phyloP scores from a whole-genome alignment of 139 green algal genomes.

The Chlamydomonas sp. region DNA sequence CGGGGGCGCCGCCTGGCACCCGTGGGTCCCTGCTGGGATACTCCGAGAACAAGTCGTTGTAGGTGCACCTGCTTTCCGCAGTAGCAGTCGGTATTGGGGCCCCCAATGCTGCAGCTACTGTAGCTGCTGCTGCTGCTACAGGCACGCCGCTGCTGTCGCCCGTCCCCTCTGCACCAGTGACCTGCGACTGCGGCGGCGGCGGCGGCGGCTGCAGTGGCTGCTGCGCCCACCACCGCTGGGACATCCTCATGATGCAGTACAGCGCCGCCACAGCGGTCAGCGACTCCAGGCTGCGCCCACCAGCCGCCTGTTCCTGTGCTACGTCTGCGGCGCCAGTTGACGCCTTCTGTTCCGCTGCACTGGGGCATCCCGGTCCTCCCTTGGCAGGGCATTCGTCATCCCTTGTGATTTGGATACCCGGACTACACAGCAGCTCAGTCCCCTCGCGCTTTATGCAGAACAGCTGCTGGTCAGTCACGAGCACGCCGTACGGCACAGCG shows the following conservation, averaged over 20 bases:
- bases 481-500: conserved; percentile 5
- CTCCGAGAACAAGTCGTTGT: neutral
- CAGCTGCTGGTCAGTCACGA: conserved; percentile 4
- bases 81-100: neutral
- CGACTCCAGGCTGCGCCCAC: neutral
- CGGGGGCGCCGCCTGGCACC: neutral
- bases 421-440: neutral
- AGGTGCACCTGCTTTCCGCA: neutral
- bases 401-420: neutral
- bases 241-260: conserved; percentile 2
- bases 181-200: neutral
- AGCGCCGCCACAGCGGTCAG: conserved; percentile 3
- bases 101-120: neutral
- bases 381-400: neutral
- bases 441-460: neutral
- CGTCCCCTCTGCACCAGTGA: neutral
- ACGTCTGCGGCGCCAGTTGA: neutral
- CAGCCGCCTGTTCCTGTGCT: neutral
- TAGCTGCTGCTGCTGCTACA: neutral
- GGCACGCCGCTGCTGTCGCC: neutral
- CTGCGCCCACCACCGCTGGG: conserved; percentile 1
- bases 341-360: neutral
- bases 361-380: neutral
- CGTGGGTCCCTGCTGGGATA: neutral
- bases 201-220: neutral